A percentile compares a stretch with the other conserved stretches of the same genome.
Conservation (phyloP, 768 basidiomycete genomes). For the Boletus huronensis region DNA sequence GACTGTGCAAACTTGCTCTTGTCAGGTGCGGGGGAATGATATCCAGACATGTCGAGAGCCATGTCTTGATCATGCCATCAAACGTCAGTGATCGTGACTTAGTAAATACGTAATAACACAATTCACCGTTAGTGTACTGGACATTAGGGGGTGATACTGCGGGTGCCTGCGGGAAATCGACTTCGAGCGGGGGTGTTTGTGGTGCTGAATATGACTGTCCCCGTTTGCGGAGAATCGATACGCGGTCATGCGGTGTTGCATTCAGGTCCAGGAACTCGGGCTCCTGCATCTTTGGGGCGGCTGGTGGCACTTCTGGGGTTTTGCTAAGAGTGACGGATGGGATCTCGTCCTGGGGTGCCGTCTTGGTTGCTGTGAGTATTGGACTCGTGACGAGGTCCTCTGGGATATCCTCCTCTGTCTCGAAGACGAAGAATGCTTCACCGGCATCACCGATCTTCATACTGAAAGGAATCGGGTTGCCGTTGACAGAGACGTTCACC, state of each 20-base stretch:
- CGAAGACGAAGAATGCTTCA: conserved; percentile 98
- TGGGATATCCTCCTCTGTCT: conserved; percentile 93
- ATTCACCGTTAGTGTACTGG: conserved; percentile 56
- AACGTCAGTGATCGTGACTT: background rate
- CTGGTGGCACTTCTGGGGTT: conserved; percentile 7
- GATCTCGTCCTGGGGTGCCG: conserved; percentile 28
- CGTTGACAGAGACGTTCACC: conserved; percentile 91
- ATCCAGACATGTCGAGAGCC: conserved; percentile 80
- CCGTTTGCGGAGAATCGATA: conserved; percentile 20
- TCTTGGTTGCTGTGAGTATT: conserved; percentile 62
- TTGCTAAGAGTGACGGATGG: conserved; percentile 19
- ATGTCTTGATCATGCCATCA: conserved; percentile 46
- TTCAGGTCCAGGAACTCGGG: conserved; percentile 88
- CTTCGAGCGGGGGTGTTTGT: conserved; percentile 36
- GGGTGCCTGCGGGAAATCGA: conserved; percentile 41
- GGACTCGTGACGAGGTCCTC: conserved; percentile 93
- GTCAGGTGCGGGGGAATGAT: conserved; percentile 43
- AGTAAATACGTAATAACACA: conserved; percentile 8
- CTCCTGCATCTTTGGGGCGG: conserved; percentile 38
- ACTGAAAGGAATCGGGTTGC: conserved; percentile 78
- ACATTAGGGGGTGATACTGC: conserved; percentile 52
- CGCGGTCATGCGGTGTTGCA: conserved; percentile 33
- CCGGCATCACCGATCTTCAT: conserved; percentile 99
- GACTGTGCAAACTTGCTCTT: background rate
- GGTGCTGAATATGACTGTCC: conserved; percentile 27